phyloP scores from a whole-genome alignment of 2,329 filamentous ascomycete species.

The Tolypocladium capitatum region DNA sequence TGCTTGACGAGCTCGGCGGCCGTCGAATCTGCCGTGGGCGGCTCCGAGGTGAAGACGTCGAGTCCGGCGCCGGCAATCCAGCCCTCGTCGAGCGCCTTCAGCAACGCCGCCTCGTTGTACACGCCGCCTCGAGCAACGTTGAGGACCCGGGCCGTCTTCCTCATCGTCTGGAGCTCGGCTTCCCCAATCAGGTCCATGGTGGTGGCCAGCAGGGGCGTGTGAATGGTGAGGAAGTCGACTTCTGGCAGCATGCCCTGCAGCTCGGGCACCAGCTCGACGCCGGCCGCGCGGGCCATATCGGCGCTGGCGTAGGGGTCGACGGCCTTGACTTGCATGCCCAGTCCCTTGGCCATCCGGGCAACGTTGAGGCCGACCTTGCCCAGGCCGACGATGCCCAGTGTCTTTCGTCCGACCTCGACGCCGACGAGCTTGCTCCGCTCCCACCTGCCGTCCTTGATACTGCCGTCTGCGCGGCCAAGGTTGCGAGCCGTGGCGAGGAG shows the following conservation, averaged over 20 bases:
- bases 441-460: constrained; percentile 60
- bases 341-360: constrained; percentile 61
- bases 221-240: constrained; percentile 67
- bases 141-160: constrained; percentile 56
- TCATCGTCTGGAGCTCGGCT: constrained; percentile 57
- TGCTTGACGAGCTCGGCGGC: constrained; percentile 54
- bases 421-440: constrained; percentile 63
- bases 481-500: constrained; percentile 64
- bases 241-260: constrained; percentile 47
- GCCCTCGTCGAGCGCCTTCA: constrained; percentile 55
- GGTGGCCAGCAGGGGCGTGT: constrained; percentile 66
- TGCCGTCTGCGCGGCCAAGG: constrained; percentile 55
- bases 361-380: constrained; percentile 78
- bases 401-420: constrained; percentile 66
- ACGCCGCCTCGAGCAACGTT: constrained; percentile 74
- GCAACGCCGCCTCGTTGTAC: constrained; percentile 61
- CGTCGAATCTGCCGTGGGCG: constrained; percentile 39
- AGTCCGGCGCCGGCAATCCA: constrained; percentile 65
- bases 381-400: constrained; percentile 61
- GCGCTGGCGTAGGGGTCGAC: constrained; percentile 67
- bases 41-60: constrained; percentile 69
- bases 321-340: constrained; percentile 64
- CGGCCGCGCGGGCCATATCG: constrained; percentile 55
- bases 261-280: constrained; percentile 46
- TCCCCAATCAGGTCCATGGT: constrained; percentile 62